Conservation (phyloP, 306 rosid species). For the Vigna mungo region DNA sequence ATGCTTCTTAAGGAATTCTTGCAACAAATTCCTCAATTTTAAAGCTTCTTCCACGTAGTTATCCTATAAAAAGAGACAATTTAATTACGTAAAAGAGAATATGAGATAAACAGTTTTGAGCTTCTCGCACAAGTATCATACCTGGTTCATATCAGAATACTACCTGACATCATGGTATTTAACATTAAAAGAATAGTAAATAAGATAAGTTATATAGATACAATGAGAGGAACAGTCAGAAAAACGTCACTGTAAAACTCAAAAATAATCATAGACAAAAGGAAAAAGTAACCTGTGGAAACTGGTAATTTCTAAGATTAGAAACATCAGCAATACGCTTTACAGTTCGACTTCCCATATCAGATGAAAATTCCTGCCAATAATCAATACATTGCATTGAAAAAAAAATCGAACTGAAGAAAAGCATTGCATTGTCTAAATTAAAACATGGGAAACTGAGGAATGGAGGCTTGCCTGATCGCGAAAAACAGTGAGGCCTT, state of each 20-base stretch:
- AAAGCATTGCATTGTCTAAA: constrained; percentile 15
- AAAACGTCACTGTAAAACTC: constrained; percentile 16
- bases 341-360: constrained; percentile 96
- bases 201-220: background rate
- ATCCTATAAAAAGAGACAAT: no score
- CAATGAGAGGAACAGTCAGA: constrained; percentile 7
- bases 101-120: no score
- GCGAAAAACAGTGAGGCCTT: constrained; percentile 97
- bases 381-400: constrained; percentile 31
- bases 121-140: no score
- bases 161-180: constrained; percentile 28
- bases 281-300: constrained; percentile 80
- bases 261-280: constrained; percentile 16
- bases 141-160: constrained; percentile 35
- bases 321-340: constrained; percentile 90
- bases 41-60: no score
- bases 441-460: constrained; percentile 21
- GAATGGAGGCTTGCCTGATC: constrained; percentile 71
- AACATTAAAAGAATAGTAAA: background rate
- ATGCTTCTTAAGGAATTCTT: no score
- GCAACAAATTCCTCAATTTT: no score
- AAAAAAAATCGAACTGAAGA: constrained; percentile 3
- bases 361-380: constrained; percentile 93
- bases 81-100: no score
- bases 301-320: constrained; percentile 88